Evolutionary conservation across 192 early-diverging fungal genomes (phyloP).

Genomic region (Pilaira anomala): DNA sequence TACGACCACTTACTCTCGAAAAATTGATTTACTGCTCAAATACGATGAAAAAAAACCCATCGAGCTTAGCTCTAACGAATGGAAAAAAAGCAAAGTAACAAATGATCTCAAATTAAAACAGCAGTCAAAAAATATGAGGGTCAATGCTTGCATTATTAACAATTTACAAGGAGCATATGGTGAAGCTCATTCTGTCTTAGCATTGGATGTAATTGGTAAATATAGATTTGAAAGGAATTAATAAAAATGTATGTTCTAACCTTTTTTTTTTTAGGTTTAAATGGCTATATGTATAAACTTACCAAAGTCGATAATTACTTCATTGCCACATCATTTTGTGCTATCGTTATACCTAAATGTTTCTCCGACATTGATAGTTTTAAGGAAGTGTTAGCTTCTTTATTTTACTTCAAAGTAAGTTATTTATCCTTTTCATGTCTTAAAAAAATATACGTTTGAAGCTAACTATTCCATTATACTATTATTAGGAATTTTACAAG

Average conservation of each 20-base stretch:
- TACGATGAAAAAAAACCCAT: neutral
- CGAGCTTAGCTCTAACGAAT: neutral
- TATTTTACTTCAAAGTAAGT: slow-evolving; percentile 5
- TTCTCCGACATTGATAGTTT: slow-evolving; percentile 5
- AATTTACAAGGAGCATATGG: neutral
- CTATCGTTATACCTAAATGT: slow-evolving; percentile 3
- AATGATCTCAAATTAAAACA: neutral
- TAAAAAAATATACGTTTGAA: slow-evolving; percentile 1
- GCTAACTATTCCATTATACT: neutral
- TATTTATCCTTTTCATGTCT: slow-evolving; percentile 4
- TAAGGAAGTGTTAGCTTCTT: neutral
- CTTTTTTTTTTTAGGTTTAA: too few relatives aligned
- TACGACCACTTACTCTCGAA: neutral
- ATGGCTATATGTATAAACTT: too few relatives aligned
- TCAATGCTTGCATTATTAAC: slow-evolving; percentile 4
- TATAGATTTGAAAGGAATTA: neutral
- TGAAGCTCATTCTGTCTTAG: neutral
- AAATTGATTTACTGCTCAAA: slow-evolving; percentile 1
- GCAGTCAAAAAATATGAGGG: slow-evolving; percentile 2
- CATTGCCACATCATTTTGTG: too few relatives aligned
- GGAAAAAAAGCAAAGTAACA: slow-evolving; percentile 2
- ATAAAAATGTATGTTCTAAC: too few relatives aligned
- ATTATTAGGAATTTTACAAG: too few relatives aligned
- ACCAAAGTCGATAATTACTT: too few relatives aligned
- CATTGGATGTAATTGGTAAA: slow-evolving; percentile 6